These are phyloP conservation scores for Psidium guajava DNA, from an alignment of 345 rosid genomes.

Conservation along the genomic window DNA sequence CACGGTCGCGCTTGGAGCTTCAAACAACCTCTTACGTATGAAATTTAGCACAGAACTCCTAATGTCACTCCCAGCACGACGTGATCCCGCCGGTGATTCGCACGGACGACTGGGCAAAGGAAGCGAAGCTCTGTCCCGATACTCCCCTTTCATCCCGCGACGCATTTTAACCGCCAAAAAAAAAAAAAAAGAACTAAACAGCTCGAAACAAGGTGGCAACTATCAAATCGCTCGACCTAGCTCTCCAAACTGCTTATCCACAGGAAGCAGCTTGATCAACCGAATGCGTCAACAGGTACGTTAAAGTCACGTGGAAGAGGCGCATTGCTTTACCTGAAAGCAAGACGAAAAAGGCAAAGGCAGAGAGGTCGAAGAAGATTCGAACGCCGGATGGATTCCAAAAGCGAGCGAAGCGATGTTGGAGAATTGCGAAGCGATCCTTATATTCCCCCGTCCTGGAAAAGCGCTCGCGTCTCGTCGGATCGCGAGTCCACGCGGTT, in stretches of 20 bases:
- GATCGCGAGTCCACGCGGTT: background rate
- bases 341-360: background rate
- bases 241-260: background rate
- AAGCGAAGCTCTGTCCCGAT: background rate
- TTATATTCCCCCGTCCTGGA: background rate
- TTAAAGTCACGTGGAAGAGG: background rate
- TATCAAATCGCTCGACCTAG: background rate
- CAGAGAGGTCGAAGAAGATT: background rate
- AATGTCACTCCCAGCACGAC: background rate
- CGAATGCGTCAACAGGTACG: background rate
- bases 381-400: background rate
- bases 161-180: background rate
- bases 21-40: background rate
- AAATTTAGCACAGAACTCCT: background rate
- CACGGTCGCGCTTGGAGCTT: background rate
- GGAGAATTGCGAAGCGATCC: background rate
- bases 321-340: background rate
- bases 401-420: background rate
- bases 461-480: background rate
- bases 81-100: background rate
- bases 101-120: background rate
- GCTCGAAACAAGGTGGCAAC: background rate
- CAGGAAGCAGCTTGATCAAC: background rate
- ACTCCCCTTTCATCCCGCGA: background rate
- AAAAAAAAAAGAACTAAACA: accelerated